Evolutionary conservation across 1,284 basidiomycete genomes (phyloP), one percentile per base, ranked within the genome.

Genomic region (Meripilus lineatus): DNA sequence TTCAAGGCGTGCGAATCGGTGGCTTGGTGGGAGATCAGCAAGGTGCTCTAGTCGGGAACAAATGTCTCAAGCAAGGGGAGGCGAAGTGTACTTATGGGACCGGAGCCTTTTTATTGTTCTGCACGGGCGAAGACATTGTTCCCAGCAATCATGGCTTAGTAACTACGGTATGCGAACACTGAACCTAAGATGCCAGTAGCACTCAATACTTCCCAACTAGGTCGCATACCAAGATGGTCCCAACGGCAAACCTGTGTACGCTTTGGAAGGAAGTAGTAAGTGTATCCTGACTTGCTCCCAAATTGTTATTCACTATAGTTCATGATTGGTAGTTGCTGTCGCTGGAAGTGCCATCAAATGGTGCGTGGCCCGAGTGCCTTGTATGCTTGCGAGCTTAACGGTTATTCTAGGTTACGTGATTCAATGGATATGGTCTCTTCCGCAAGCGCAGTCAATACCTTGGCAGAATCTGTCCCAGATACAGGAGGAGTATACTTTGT

Each of bases 401-500:
- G 13, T 10, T 15, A 18, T 36, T 24, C 7, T 36, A 73, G 71
- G 92, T 72, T 99, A 8, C 85, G 95, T 22, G 96, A 99, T 67
- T 86, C 89, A 28, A 81, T 99, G 74, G 70, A 75, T 20, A 67
- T 99, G 52, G 95, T 99, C 58, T 67, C 81, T 34, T 77, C 84
- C 32, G 89, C 93, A 1, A 66, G 65, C 15, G 90, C 98, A 48
- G 88, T 98, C 57, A 96, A 97, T 58, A 74, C 74, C 14, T 77
- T 98, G 32, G 94, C 93, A 1, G 80, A 75, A 4, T 75, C 83
- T 35, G 92, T 88, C 34, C 68, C 81, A 14, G 81, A 87, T 58
- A 87, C 91, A 0, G 94, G 89, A 35, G 95, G 95, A n/a, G 77
- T 97, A 28, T 97, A 93, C 71, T 99, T 99, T 59, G 95, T 99